Evolutionary conservation across 1,284 basidiomycete genomes (phyloP).

Genomic region (Sporisorium iseilematis-ciliati): DNA sequence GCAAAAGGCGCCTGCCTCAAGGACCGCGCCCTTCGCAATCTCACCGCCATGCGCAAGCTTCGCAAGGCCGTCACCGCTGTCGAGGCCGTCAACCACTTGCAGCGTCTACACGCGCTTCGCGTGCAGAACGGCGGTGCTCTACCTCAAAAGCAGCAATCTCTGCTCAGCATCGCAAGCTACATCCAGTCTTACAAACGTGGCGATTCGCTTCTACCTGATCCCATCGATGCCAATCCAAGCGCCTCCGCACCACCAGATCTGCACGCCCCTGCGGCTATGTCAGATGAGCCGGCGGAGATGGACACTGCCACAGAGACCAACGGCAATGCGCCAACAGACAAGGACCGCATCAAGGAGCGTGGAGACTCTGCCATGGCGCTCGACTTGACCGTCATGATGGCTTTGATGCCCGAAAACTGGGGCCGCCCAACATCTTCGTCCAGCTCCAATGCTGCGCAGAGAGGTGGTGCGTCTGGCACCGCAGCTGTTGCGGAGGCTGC

Average conservation of each 20-base stretch:
- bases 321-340: not conserved
- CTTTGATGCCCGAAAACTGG: conserved; percentile 50
- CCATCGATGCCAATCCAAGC: conserved; percentile 4
- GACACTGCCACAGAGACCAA: not conserved
- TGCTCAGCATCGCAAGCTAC: conserved; percentile 51
- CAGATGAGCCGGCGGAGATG: conserved; percentile 12
- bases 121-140: conserved; percentile 51
- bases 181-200: conserved; percentile 39
- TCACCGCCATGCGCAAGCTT: conserved; percentile 58
- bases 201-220: conserved; percentile 35
- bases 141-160: conserved; percentile 51
- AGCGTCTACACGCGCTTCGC: conserved; percentile 58
- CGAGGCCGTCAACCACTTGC: conserved; percentile 61
- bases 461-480: conserved; percentile 30
- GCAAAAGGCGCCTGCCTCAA: conserved; percentile 61
- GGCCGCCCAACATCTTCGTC: conserved; percentile 15
- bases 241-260: conserved; percentile 13
- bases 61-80: conserved; percentile 63
- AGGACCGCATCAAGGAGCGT: conserved; percentile 22
- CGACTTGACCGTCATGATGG: conserved; percentile 61
- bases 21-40: conserved; percentile 53
- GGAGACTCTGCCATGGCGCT: conserved; percentile 60
- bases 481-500: conserved; percentile 55
- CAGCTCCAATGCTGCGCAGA: conserved; percentile 10
- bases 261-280: conserved; percentile 17